These are phyloP conservation scores for Diaporthe humulicola DNA, from an alignment of 2,329 filamentous ascomycete genomes.

Conservation along the genomic window DNA sequence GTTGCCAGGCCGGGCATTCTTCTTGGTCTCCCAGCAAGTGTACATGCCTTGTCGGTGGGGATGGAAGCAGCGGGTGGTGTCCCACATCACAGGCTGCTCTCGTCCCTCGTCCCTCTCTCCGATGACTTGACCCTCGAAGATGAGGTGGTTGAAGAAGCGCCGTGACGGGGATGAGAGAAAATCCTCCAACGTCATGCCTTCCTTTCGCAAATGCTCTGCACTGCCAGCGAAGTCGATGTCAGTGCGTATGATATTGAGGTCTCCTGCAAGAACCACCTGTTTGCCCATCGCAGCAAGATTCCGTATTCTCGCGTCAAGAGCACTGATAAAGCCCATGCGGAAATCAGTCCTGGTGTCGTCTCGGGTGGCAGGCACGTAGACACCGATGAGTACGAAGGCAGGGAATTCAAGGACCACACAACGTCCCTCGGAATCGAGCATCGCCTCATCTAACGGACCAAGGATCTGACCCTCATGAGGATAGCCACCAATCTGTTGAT, in stretches of 20 bases:
- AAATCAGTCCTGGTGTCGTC: constrained; percentile 89
- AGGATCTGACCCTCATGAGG: constrained; percentile 77
- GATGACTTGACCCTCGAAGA: constrained; percentile 78
- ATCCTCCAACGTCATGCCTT: constrained; percentile 75
- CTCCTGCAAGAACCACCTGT: constrained; percentile 86
- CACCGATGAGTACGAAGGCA: constrained; percentile 91
- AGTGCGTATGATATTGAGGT: constrained; percentile 83
- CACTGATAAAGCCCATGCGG: constrained; percentile 81
- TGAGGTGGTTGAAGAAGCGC: constrained; percentile 86
- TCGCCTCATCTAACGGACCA: constrained; percentile 73
- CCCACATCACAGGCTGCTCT: constrained; percentile 81
- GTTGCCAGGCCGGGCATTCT: constrained; percentile 95
- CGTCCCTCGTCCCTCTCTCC: constrained; percentile 77
- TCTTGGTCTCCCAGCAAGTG: constrained; percentile 95
- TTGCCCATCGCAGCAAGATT: constrained; percentile 87
- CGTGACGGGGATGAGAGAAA: constrained; percentile 81
- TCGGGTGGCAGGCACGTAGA: constrained; percentile 91
- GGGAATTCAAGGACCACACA: constrained; percentile 94
- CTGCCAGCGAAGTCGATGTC: constrained; percentile 83
- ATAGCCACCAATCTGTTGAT: constrained; percentile 90
- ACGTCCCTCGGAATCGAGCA: constrained; percentile 90
- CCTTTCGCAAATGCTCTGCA: constrained; percentile 78
- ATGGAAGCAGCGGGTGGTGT: constrained; percentile 86
- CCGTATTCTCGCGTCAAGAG: constrained; percentile 85
- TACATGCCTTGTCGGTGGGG: constrained; percentile 89